Evolutionary conservation across 2,329 filamentous ascomycete genomes (phyloP).

Genomic region (Pseudogymnoascus sp.): DNA sequence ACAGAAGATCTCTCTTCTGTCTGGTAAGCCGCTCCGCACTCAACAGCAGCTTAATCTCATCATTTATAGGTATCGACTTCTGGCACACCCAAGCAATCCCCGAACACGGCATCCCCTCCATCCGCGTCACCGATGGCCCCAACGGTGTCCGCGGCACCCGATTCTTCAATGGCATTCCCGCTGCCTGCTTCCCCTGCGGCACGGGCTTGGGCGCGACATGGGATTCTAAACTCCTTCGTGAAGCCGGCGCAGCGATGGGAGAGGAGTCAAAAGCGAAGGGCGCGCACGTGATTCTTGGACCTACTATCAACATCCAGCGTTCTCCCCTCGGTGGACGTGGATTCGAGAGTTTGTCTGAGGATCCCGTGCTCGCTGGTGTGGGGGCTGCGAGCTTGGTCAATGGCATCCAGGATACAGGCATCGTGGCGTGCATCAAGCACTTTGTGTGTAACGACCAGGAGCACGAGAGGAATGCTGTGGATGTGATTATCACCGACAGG

Average conservation of each 20-base stretch:
- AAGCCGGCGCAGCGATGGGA: slow-evolving; percentile 45
- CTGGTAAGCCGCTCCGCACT: slow-evolving; percentile 32
- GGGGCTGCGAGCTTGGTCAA: slow-evolving; percentile 46
- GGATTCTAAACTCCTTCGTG: slow-evolving; percentile 45
- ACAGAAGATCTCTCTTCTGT: slow-evolving; percentile 48
- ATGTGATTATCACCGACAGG: slow-evolving; percentile 47
- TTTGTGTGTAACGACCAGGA: slow-evolving; percentile 58
- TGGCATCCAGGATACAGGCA: slow-evolving; percentile 49
- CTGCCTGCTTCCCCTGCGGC: slow-evolving; percentile 56
- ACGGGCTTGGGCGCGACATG: slow-evolving; percentile 52
- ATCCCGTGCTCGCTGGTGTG: slow-evolving; percentile 49
- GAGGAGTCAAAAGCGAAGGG: slow-evolving; percentile 49
- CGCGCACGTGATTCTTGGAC: slow-evolving; percentile 51
- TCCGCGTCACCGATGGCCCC: slow-evolving; percentile 61
- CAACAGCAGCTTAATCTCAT: neutral
- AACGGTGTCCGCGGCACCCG: slow-evolving; percentile 62
- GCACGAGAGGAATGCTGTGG: slow-evolving; percentile 48
- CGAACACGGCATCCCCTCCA: slow-evolving; percentile 53
- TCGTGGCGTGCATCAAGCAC: slow-evolving; percentile 53
- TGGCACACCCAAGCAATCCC: slow-evolving; percentile 61
- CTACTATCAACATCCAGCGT: slow-evolving; percentile 57
- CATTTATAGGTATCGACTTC: slow-evolving; percentile 51
- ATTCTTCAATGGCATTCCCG: slow-evolving; percentile 57
- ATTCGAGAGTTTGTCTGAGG: slow-evolving; percentile 53
- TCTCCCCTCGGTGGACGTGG: slow-evolving; percentile 53